Conservation (phyloP, 2,329 filamentous ascomycete species). For the Fusarium goolgardi region DNA sequence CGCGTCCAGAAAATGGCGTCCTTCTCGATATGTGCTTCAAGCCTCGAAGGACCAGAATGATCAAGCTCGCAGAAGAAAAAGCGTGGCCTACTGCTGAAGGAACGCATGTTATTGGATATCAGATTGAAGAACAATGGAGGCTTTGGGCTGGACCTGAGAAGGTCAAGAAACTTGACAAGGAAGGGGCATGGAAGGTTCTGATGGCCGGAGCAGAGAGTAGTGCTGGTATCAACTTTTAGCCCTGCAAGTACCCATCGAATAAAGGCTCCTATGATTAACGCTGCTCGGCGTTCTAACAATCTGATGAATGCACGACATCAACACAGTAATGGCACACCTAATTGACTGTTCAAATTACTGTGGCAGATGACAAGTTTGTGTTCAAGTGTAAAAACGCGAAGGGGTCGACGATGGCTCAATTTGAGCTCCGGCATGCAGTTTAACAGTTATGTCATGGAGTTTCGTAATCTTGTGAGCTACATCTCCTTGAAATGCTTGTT, state of each 20-base stretch:
- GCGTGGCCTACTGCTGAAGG: constrained; percentile 9
- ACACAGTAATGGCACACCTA: too few species aligned
- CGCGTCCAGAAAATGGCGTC: neutral
- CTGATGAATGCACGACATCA: too few species aligned
- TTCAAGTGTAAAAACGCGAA: too few species aligned
- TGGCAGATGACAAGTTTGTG: too few species aligned
- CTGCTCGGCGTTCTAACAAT: too few species aligned
- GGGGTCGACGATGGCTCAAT: too few species aligned
- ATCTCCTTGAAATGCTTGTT: neutral
- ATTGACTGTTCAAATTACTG: too few species aligned
- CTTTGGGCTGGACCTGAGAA: constrained; percentile 7
- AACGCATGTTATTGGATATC: constrained; percentile 14
- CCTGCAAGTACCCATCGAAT: accelerated
- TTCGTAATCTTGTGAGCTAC: neutral
- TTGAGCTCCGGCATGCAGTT: too few species aligned
- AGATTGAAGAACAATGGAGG: constrained; percentile 17
- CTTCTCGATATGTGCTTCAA: constrained; percentile 26
- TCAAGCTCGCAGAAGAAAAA: constrained; percentile 10
- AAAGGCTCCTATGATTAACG: neutral
- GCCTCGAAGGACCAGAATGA: constrained; percentile 13
- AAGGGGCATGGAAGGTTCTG: constrained; percentile 16
- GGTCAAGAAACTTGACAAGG: neutral
- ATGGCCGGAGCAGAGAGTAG: constrained; percentile 11
- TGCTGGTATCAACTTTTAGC: constrained; percentile 6
- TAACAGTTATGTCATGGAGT: too few species aligned